These are phyloP conservation scores for Tolypocladium inflatum DNA, from an alignment of 2,329 filamentous ascomycete species.

Conservation along the genomic window DNA sequence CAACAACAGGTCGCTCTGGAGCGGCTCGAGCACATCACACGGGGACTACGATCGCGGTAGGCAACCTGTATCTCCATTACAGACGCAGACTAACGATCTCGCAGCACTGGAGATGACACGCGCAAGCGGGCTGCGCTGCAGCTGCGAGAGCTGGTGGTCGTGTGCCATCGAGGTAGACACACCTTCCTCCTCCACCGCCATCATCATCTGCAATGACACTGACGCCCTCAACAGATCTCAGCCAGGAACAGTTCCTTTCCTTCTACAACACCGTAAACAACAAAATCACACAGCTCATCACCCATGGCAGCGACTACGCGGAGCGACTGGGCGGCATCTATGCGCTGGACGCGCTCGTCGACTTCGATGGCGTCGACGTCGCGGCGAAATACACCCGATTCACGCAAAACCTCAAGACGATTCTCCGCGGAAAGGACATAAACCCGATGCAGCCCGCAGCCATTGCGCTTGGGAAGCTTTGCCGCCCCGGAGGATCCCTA, in stretches of 20 bases:
- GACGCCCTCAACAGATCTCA: constrained; percentile 49
- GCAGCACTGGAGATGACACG: constrained; percentile 34
- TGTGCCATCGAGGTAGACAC: constrained; percentile 43
- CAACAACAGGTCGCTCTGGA: constrained; percentile 45
- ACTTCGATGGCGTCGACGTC: constrained; percentile 91
- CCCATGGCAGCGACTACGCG: constrained; percentile 75
- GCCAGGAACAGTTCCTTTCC: constrained; percentile 62
- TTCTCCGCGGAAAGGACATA: constrained; percentile 84
- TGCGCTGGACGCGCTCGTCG: constrained; percentile 84
- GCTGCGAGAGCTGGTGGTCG: constrained; percentile 44
- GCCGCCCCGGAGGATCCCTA: constrained; percentile 82
- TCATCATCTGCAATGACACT: constrained; percentile 4
- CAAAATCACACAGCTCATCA: constrained; percentile 57
- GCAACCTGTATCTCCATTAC: constrained; percentile 4
- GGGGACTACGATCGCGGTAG: constrained; percentile 47
- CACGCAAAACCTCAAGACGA: constrained; percentile 77
- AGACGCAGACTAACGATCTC: constrained; percentile 8
- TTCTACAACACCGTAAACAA: constrained; percentile 50
- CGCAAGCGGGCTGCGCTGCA: constrained; percentile 43
- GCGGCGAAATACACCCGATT: constrained; percentile 92
- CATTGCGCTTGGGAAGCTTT: constrained; percentile 79
- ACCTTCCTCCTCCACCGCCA: not conserved
- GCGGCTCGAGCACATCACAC: constrained; percentile 43
- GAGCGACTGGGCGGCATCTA: constrained; percentile 89
- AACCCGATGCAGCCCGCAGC: constrained; percentile 86